Base-by-base conservation (phyloP, 495 filamentous ascomycete species). In the Penicillium cataractarum region DNA sequence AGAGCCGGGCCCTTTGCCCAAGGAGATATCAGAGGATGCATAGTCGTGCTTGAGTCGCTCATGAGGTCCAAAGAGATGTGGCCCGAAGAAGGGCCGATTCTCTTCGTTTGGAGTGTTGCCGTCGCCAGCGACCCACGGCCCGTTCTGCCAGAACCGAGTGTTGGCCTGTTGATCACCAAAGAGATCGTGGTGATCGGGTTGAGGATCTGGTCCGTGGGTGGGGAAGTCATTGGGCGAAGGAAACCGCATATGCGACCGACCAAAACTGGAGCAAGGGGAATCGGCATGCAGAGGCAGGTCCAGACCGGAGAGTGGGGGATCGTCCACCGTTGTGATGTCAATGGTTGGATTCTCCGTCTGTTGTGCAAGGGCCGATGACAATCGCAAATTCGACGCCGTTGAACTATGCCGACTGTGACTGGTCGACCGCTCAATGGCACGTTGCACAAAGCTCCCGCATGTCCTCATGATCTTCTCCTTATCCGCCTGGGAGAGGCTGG, bases 91-190 rank as follows among this genome's bases (percentile, higher is more conserved):
- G 32, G 79, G 78, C 61, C 79, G 76, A 39, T 71, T 72, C 67
- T 82, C 79, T 54, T 82, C 79, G 55, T 79, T 82, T n/a, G 79
- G 79, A 9, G 79, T 82, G 55, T 78, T 82, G 17, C 79, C 79
- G 67, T 82, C 79, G n/a, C 78, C 77, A 22, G 74, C 78, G 13
- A 70, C 73, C 79, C 79, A 82, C 5, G 79, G 79, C 35, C 77
- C 77, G 57, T 82, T 74, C 54, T 80, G 78, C 79, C 79, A 82
- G 65, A 82, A 82, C 19, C 79, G 74, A 15, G 78, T 82, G 54
- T 82, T 82, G 52, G 78, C 79, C 65, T 82, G 79, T 33, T 80
- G 79, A 55, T 82, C 79, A 9, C 79, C 79, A 51, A 82, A 82
- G 3, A 82, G 72, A 68, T 82, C 79, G 55, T 82, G 78, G 53